These are phyloP conservation scores for Chlamydomonas schloesseri DNA, from an alignment of 139 green algal species.

Conservation along the genomic window DNA sequence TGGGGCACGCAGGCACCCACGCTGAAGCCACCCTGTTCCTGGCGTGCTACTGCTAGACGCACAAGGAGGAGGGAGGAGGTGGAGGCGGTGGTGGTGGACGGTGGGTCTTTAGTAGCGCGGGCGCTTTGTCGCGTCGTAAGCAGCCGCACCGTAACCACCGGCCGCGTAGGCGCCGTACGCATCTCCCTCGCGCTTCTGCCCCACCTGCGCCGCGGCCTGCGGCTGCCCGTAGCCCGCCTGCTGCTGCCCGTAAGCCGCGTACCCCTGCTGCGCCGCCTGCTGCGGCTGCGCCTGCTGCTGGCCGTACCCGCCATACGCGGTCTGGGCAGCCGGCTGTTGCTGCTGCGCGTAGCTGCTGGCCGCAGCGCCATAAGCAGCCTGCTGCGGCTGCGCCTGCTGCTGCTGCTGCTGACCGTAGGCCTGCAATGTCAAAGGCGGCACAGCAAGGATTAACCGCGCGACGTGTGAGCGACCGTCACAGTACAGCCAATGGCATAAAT, in stretches of 20 bases:
- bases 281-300: slow-evolving; percentile 16
- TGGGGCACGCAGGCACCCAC: no score
- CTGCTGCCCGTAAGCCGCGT: neutral
- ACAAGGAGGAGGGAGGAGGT: neutral
- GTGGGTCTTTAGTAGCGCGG: slow-evolving; percentile 34
- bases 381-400: slow-evolving; percentile 16
- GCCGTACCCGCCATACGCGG: neutral
- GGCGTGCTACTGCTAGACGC: no score
- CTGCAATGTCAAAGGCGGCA: neutral
- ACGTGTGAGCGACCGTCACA: no score
- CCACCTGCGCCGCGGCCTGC: neutral
- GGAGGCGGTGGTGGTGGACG: neutral
- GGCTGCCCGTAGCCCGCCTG: no score
- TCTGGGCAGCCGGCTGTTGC: neutral
- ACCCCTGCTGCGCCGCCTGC: neutral
- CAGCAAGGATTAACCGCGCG: no score
- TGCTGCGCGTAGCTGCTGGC: neutral
- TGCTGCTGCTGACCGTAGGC: slow-evolving; percentile 25
- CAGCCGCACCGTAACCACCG: neutral
- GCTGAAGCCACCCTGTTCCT: no score
- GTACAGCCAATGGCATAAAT: no score
- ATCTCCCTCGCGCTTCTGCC: slow-evolving; percentile 41
- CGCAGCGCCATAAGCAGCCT: neutral
- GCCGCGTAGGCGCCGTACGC: slow-evolving; percentile 14
- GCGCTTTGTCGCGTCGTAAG: slow-evolving; percentile 35